These are phyloP conservation scores for Camellia lanceoleosa DNA, from an alignment of 148 eudicot species.

Conservation along the genomic window DNA sequence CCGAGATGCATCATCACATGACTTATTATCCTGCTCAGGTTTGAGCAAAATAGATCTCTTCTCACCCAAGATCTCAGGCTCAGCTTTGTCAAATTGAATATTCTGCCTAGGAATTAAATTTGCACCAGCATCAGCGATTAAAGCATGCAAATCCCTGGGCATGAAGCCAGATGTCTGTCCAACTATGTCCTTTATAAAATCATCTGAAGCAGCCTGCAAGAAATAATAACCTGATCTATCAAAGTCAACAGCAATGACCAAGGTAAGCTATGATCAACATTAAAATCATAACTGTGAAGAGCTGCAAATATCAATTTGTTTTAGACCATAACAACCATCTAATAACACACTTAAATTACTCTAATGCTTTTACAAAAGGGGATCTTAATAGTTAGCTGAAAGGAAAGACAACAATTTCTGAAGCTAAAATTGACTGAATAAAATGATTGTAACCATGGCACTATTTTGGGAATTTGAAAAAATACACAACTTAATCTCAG, in stretches of 20 bases:
- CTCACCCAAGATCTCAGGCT: slow-evolving; percentile 29
- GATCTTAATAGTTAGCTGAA: not conserved
- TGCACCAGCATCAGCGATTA: slow-evolving; percentile 88
- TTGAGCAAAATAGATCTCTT: slow-evolving; percentile 19
- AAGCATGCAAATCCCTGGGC: slow-evolving; percentile 76
- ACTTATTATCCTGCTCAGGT: slow-evolving; percentile 25
- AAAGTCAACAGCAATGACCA: slow-evolving; percentile 28
- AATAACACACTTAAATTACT: not conserved
- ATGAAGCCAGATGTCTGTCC: slow-evolving; percentile 92
- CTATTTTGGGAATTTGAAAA: not conserved
- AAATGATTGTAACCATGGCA: not conserved
- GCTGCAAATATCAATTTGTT: not conserved
- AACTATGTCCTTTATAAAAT: slow-evolving; percentile 67
- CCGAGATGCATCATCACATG: slow-evolving; percentile 28
- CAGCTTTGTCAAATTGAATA: slow-evolving; percentile 30
- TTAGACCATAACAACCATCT: not conserved
- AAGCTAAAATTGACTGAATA: slow-evolving; percentile 4
- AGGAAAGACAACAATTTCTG: not conserved
- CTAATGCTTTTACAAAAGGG: not conserved
- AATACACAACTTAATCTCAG: too few relatives aligned
- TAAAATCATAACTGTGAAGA: not conserved
- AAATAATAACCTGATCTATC: slow-evolving; percentile 26
- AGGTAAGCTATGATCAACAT: not conserved
- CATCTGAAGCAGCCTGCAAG: slow-evolving; percentile 60
- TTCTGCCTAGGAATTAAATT: slow-evolving; percentile 42